phyloP scores from a whole-genome alignment of 352 stramenopile species.

The Phytopythium oedochilum region DNA sequence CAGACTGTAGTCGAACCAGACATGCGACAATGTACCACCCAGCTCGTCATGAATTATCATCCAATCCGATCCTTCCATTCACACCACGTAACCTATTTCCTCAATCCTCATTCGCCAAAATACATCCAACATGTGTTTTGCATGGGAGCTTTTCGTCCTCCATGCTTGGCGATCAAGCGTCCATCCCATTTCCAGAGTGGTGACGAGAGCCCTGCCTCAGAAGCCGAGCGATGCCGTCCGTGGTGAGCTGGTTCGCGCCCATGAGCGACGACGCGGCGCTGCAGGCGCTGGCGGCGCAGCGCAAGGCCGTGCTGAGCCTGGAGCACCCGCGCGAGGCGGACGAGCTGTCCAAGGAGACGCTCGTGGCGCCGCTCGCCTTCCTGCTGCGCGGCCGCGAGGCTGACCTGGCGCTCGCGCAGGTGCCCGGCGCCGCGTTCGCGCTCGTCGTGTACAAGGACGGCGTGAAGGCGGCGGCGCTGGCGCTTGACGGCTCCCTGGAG shows the following conservation, averaged over 20 bases:
- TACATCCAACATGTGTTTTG: too few relatives aligned
- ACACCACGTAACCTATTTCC: too few relatives aligned
- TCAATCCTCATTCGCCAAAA: too few relatives aligned
- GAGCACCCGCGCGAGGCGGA: slow-evolving; percentile 13
- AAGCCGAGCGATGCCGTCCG: background rate
- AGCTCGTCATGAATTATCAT: too few relatives aligned
- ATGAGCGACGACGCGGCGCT: slow-evolving; percentile 2
- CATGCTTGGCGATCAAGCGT: too few relatives aligned
- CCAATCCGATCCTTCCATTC: too few relatives aligned
- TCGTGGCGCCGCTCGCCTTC: slow-evolving; percentile 48
- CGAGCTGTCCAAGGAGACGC: slow-evolving; percentile 30
- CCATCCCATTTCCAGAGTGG: too few relatives aligned
- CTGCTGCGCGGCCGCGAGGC: slow-evolving; percentile 60
- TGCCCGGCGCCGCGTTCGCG: background rate
- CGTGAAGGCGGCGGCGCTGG: slow-evolving; percentile 24
- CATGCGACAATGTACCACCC: too few relatives aligned
- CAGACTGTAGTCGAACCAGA: too few relatives aligned
- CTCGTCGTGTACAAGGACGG: slow-evolving; percentile 47
- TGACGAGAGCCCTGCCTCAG: too few relatives aligned
- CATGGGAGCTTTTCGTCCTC: too few relatives aligned
- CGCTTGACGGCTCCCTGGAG: slow-evolving; percentile 37
- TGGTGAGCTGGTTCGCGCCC: slow-evolving; percentile 4
- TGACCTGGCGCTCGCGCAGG: slow-evolving; percentile 30
- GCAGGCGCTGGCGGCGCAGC: background rate
- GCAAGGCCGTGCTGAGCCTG: slow-evolving; percentile 14